A percentile compares a stretch with the other conserved stretches of the same genome.
These are phyloP conservation scores for Saururus chinensis DNA, from an alignment of 164 flowering plant species.

Conservation along the genomic window DNA sequence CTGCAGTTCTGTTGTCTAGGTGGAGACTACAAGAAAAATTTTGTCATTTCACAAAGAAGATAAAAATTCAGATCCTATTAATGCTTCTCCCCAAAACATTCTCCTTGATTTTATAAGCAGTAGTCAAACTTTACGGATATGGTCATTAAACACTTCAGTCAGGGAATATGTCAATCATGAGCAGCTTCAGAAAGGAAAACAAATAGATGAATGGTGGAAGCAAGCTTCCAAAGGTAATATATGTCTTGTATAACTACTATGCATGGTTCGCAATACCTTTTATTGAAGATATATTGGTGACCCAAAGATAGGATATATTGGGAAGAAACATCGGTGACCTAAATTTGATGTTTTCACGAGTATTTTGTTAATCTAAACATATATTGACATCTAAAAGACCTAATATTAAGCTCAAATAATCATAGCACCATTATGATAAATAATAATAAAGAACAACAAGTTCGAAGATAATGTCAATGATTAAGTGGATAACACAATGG, in stretches of 20 bases:
- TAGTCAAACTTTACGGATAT: constrained; percentile 83
- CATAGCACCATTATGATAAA: no score
- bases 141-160: constrained; percentile 79
- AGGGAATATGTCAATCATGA: constrained; percentile 84
- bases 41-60: constrained; percentile 92
- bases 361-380: no score
- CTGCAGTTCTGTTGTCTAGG: constrained; percentile 29
- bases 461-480: no score
- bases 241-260: background rate
- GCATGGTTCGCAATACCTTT: no score
- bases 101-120: constrained; percentile 94
- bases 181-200: constrained; percentile 95
- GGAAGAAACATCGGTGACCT: no score
- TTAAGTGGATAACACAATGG: no score
- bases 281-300: no score
- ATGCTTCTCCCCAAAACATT: constrained; percentile 54
- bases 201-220: constrained; percentile 99
- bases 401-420: no score
- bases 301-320: no score
- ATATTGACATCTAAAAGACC: no score
- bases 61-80: constrained; percentile 67
- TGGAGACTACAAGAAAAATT: constrained; percentile 85
- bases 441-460: no score
- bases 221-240: constrained; percentile 79
- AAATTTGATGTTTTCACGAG: no score